Evolutionary conservation across 1,139 yeast species (phyloP), one percentile per base, ranked within the genome.

Genomic region (Yamadazyma songkhlaensis): DNA sequence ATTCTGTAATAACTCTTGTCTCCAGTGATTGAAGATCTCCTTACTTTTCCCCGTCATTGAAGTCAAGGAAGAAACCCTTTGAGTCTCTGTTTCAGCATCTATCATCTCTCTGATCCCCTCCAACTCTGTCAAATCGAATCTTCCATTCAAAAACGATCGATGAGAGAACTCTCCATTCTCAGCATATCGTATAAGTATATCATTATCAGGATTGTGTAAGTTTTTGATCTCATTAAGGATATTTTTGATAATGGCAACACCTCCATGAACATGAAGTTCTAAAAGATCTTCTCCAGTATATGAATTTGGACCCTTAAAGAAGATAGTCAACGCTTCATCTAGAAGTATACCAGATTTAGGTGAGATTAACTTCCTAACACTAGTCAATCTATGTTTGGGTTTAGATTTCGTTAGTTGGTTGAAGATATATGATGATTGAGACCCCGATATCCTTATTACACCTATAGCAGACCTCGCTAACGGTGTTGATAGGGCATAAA

Each of bases 1-100:
- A 45, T 79, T 74, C 4, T 78, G 67, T 2, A 92, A 69, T 2
- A 92, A 72, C 15, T 70, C 64, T 9, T 69, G 56, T 50, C 97
- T 70, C 97, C 98, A 90, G 1, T 53, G 34, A 5, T 57, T 57
- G 51, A 88, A 87, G 15, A 74, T 48, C 7, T 52, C 45, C 42
- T 74, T 78, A 35, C 82, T 79, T 31, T 72, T 63, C 1, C 97
- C 97, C 5, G 80, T 75, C 48, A 90, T 79, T 14, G 92, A 80
- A 2, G 77, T 66, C 10, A 88, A 60, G 0, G 96, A 89, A 2
- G 94, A 81, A 2, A 76, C 58, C 42, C 97, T 72, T 54, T 94
- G 97, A 8, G 80, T 62, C 57, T 92, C 98, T 0, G 98, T 92
- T 53, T 92, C 97, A 0, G 98, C 96, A 51, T 90, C 92, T 31